Conservation (phyloP, 2,329 filamentous ascomycete genomes). For the Phialemoniopsis sp. region DNA sequence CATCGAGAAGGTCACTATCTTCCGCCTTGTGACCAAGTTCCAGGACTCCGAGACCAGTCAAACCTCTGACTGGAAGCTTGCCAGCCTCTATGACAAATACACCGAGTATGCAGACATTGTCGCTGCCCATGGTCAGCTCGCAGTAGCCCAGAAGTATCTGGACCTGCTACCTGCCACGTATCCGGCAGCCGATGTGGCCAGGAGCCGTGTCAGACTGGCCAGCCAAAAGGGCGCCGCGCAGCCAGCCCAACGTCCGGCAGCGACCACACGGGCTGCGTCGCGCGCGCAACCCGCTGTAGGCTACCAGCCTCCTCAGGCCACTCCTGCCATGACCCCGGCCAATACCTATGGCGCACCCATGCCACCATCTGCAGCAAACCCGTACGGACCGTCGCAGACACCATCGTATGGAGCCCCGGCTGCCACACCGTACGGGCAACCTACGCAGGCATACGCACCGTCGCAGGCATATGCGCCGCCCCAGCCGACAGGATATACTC, state of each 20-base stretch:
- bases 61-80: conserved; percentile 82
- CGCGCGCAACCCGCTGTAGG: conserved; percentile 34
- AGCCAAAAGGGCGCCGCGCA: conserved; percentile 54
- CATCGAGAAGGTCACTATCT: conserved; percentile 97
- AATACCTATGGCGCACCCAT: conserved; percentile 27
- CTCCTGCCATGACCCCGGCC: conserved; percentile 15
- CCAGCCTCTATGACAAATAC: conserved; percentile 87
- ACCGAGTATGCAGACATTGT: conserved; percentile 95
- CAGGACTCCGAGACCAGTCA: conserved; percentile 70
- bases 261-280: conserved; percentile 26
- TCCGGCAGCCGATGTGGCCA: conserved; percentile 80
- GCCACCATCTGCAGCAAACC: conserved; percentile 30
- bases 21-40: conserved; percentile 92
- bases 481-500: conserved; percentile 48
- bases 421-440: conserved; percentile 9
- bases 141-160: conserved; percentile 86
- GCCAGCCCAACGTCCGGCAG: conserved; percentile 24
- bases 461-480: conserved; percentile 20
- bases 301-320: conserved; percentile 44
- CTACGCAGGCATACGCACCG: conserved; percentile 29
- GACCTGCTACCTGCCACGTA: conserved; percentile 80
- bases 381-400: conserved; percentile 28
- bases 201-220: conserved; percentile 80
- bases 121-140: conserved; percentile 81
- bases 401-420: conserved; percentile 28